Percentiles rank a stretch among this genome's conserved stretches.
Conservation (phyloP, 2,329 filamentous ascomycete species). For the Metarhizium brunneum region DNA sequence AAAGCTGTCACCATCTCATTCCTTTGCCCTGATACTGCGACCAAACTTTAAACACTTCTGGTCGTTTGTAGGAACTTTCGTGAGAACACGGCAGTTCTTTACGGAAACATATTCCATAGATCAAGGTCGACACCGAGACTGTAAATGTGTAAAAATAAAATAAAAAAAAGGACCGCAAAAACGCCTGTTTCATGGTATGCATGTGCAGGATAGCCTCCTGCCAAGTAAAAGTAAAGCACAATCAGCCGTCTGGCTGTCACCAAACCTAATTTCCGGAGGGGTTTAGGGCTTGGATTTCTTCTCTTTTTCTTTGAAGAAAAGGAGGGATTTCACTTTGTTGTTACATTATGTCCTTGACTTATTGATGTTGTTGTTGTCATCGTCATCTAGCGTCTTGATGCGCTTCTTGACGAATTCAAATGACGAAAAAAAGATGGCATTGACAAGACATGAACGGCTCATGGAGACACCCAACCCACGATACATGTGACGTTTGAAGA, state of each 20-base stretch:
- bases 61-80: no score
- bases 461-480: slow-evolving; percentile 76
- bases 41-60: no score
- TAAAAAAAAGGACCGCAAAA: neutral
- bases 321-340: slow-evolving; percentile 3
- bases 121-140: neutral
- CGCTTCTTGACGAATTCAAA: slow-evolving; percentile 76
- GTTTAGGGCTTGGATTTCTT: neutral
- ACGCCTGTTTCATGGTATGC: slow-evolving; percentile 6
- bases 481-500: slow-evolving; percentile 72
- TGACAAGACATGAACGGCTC: slow-evolving; percentile 71
- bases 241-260: neutral
- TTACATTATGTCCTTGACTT: slow-evolving; percentile 7
- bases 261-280: neutral
- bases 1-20: neutral
- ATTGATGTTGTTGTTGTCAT: slow-evolving; percentile 18
- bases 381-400: slow-evolving; percentile 42
- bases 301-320: neutral
- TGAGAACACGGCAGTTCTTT: neutral
- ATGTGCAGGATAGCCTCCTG: neutral
- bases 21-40: neutral
- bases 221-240: slow-evolving; percentile 11
- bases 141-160: neutral
- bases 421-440: slow-evolving; percentile 82
- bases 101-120: neutral